These are phyloP conservation scores for Zymoseptoria ardabiliae DNA, from an alignment of 2,329 filamentous ascomycete species.

Conservation along the genomic window DNA sequence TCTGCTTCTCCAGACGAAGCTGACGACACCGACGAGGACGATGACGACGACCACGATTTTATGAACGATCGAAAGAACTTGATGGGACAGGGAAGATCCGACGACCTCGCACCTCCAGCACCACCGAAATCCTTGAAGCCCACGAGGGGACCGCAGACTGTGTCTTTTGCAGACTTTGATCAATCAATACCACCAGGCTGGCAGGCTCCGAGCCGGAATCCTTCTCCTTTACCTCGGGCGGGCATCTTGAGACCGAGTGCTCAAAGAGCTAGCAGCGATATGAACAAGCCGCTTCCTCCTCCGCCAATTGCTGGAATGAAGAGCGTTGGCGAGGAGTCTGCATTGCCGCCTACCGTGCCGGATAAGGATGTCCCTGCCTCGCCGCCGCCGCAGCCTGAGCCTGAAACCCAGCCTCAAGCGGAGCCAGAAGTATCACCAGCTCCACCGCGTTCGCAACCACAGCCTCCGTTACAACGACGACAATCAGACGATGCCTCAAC, in stretches of 20 bases:
- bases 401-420: not conserved
- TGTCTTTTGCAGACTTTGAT: slow-evolving; percentile 29
- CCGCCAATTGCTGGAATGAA: slow-evolving; percentile 13
- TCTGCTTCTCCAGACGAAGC: slow-evolving; percentile 20
- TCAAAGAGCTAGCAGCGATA: slow-evolving; percentile 40
- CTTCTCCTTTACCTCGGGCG: slow-evolving; percentile 13
- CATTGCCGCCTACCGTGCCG: not conserved
- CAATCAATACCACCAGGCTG: slow-evolving; percentile 22
- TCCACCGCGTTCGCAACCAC: slow-evolving; percentile 9
- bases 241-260: slow-evolving; percentile 24
- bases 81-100: slow-evolving; percentile 36
- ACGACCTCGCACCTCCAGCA: slow-evolving; percentile 51
- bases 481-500: not conserved
- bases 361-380: slow-evolving; percentile 5
- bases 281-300: slow-evolving; percentile 53
- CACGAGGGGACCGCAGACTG: slow-evolving; percentile 49
- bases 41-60: slow-evolving; percentile 32
- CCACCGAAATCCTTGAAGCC: slow-evolving; percentile 59
- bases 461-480: slow-evolving; percentile 9
- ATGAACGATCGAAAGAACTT: slow-evolving; percentile 28
- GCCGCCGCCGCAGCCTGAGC: not conserved
- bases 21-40: slow-evolving; percentile 29
- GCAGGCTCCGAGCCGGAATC: slow-evolving; percentile 9
- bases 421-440: not conserved
- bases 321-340: not conserved